Evolutionary conservation across 257 asterid genomes (phyloP), one percentile per base, ranked within the genome.

Genomic region (Asclepias syriaca): DNA sequence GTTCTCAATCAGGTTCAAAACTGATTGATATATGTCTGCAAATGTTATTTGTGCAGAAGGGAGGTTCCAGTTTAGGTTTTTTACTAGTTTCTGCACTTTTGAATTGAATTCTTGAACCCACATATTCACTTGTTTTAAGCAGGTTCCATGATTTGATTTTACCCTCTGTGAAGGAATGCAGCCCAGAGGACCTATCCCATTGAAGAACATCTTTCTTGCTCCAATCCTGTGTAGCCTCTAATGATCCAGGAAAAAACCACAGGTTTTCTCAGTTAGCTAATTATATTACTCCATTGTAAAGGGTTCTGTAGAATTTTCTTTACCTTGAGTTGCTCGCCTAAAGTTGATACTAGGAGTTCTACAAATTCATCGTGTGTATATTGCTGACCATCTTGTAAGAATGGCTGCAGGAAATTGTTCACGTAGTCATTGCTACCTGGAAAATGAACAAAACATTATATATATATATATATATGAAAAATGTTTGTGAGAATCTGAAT

Each of bases 341-440:
- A 72, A 22, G 92, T 89, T 57, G 96, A 81, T 64, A 79, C 75
- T 14, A 91, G 70, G 37, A 87, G 89, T 13, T 73, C 87, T 19
- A 85, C 66, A 63, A 89, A 89, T 69, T 87, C 96, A 2, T 86
- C 91, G 15, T 91, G 96, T 29, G 97, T 86, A 72, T 74, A 91
- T 48, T 87, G 92, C 70, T 82, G 85, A 6, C 90, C 86, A 21
- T 81, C 90, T 48, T 81, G 80, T 76, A 87, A 72, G 61, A 89
- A 91, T 13, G 97, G 96, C 76, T 91, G 97, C 54, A 91, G 89
- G 72, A 74, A 89, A 64, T 91, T 91, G 90, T 89, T 91, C 4
- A 91, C 96, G 69, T 91, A 91, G 72, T 89, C 95, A 49, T 91
- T 91, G 91, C 97, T 91, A 56, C 97, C 97, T 88, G 85, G 56